Evolutionary conservation across 176 grass and related monocot species (phyloP).

Genomic region (Eleusine coracana): DNA sequence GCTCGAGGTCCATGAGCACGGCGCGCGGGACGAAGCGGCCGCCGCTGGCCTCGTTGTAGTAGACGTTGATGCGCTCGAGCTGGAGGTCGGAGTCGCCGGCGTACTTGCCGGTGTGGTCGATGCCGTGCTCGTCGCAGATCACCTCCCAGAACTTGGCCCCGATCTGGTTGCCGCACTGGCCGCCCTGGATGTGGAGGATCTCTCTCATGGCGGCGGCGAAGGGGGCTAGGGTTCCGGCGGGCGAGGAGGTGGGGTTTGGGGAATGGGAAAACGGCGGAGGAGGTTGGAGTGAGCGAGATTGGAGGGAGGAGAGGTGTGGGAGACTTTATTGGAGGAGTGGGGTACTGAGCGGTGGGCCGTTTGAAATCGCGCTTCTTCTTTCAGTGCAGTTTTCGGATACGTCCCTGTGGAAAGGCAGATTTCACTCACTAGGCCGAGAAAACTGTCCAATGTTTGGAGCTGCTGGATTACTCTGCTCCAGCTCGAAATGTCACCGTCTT

Average conservation of each 20-base stretch:
- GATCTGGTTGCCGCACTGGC: constrained; percentile 97
- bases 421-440: too few relatives aligned
- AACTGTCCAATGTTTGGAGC: not conserved
- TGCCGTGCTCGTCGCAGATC: constrained; percentile 92
- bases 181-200: constrained; percentile 92
- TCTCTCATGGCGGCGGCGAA: constrained; percentile 63
- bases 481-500: not conserved
- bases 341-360: not conserved
- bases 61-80: constrained; percentile 93
- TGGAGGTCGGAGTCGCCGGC: constrained; percentile 80
- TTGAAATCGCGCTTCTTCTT: not conserved
- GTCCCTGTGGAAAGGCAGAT: not conserved
- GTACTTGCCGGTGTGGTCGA: constrained; percentile 84
- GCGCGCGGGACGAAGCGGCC: constrained; percentile 81
- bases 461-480: not conserved
- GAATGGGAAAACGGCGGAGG: not conserved
- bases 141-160: constrained; percentile 98
- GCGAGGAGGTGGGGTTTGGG: not conserved
- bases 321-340: constrained; percentile 41
- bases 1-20: constrained; percentile 95
- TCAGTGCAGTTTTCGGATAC: not conserved
- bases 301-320: not conserved
- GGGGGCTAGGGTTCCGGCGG: constrained; percentile 25
- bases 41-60: constrained; percentile 96
- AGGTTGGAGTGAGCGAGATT: not conserved